Conservation (phyloP, 2,329 filamentous ascomycete genomes). For the Cryphonectria japonica region DNA sequence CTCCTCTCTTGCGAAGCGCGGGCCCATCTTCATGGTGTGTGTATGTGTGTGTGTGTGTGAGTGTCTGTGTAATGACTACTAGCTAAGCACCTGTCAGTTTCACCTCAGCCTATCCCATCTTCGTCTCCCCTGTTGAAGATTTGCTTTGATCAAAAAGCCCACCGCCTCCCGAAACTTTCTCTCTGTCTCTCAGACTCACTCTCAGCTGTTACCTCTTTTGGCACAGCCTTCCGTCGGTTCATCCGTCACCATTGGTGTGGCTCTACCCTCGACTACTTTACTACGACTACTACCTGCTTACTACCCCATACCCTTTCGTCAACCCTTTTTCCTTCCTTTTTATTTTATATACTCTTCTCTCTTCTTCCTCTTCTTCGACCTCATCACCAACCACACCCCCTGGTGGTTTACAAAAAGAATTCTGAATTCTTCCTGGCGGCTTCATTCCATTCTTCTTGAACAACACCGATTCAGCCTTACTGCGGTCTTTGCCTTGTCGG, state of each 20-base stretch:
- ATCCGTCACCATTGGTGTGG: conserved; percentile 24
- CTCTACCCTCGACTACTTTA: conserved; percentile 2
- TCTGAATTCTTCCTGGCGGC: conserved; percentile 23
- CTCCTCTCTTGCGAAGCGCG: not conserved
- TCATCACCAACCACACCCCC: conserved; percentile 19
- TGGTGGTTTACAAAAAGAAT: conserved; percentile 28
- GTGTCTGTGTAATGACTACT: conserved; percentile 31
- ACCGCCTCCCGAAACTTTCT: conserved; percentile 18
- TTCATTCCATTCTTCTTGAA: not conserved
- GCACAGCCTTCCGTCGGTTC: conserved; percentile 27
- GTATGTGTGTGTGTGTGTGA: not conserved
- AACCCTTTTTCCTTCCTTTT: not conserved
- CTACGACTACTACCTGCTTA: conserved; percentile 2
- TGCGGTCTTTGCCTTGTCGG: conserved; percentile 14
- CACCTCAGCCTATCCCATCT: conserved; percentile 31
- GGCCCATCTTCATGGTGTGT: not conserved
- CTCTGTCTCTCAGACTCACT: not conserved
- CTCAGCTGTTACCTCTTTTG: conserved; percentile 30
- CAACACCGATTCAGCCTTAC: conserved; percentile 6
- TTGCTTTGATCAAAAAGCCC: conserved; percentile 1
- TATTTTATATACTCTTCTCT: not conserved
- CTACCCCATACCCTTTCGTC: conserved; percentile 11
- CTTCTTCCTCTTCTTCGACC: not conserved
- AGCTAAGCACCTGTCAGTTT: conserved; percentile 38
- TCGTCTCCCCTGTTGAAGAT: conserved; percentile 20